Conservation (phyloP, 768 basidiomycete genomes). For the Tricholoma terreum region DNA sequence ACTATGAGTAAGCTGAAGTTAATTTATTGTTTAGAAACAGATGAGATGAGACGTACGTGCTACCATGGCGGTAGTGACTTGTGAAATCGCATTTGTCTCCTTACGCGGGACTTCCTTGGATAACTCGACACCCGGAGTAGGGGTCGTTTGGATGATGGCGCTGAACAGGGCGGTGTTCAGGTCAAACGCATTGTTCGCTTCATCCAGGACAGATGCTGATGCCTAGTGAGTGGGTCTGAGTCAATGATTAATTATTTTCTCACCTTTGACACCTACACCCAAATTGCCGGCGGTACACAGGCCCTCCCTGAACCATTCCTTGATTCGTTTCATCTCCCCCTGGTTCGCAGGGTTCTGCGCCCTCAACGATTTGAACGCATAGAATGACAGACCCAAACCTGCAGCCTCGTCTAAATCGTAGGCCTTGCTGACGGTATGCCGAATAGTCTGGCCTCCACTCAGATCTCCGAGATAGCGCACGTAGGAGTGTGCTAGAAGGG, state of each 20-base stretch:
- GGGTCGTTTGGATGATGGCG: constrained; percentile 30
- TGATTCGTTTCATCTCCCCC: constrained; percentile 69
- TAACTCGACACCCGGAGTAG: constrained; percentile 13
- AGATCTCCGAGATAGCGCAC: constrained; percentile 83
- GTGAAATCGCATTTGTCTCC: constrained; percentile 29
- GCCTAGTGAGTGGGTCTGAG: neutral
- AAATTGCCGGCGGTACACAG: constrained; percentile 49
- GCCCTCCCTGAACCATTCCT: constrained; percentile 64
- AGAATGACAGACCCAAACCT: constrained; percentile 61
- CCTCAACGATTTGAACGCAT: constrained; percentile 59
- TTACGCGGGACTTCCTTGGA: constrained; percentile 16
- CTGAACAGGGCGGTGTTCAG: constrained; percentile 48
- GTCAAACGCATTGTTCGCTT: constrained; percentile 47
- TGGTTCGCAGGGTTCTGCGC: constrained; percentile 43
- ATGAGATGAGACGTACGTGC: constrained; percentile 26
- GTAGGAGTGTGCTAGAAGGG: constrained; percentile 74
- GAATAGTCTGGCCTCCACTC: constrained; percentile 73
- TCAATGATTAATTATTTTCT: constrained; percentile 3
- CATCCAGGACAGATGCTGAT: constrained; percentile 43
- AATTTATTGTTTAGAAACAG: neutral
- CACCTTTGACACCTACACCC: constrained; percentile 41
- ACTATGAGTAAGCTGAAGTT: constrained; percentile 25
- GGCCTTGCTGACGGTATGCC: constrained; percentile 58
- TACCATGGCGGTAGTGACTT: constrained; percentile 33
- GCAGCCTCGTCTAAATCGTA: constrained; percentile 56